A percentile compares a stretch with the other conserved stretches of the same genome.
Conservation (phyloP, 306 rosid species). For the Trichosanthes cucumerina region DNA sequence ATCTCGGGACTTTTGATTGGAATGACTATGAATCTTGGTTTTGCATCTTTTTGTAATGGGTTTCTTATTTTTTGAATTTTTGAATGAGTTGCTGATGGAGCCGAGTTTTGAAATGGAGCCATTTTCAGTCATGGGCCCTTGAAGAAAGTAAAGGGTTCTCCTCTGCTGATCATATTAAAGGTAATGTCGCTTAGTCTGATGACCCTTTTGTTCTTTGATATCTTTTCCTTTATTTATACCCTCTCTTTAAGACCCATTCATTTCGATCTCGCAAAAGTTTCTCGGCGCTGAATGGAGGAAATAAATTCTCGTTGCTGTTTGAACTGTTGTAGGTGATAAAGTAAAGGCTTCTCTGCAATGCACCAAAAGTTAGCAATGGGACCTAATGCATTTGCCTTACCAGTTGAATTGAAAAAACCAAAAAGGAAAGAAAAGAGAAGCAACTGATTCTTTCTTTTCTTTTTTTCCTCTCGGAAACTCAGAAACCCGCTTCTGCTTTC, state of each 20-base stretch:
- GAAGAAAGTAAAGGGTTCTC: conserved; percentile 25
- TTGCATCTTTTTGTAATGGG: conserved; percentile 9
- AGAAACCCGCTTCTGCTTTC: conserved; percentile 22
- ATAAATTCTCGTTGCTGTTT: conserved; percentile 10
- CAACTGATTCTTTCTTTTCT: conserved; percentile 12
- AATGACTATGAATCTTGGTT: conserved; percentile 14
- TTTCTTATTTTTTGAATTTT: neutral
- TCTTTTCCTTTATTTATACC: conserved; percentile 13
- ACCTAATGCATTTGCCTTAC: conserved; percentile 9
- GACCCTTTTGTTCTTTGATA: conserved; percentile 16
- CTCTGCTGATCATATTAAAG: conserved; percentile 28
- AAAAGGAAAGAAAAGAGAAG: conserved; percentile 5
- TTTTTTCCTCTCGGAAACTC: conserved; percentile 1
- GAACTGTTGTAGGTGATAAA: conserved; percentile 27
- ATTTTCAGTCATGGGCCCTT: conserved; percentile 16
- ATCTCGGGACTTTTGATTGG: neutral
- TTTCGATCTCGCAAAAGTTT: conserved; percentile 26
- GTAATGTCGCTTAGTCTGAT: conserved; percentile 15
- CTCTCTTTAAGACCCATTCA: conserved; percentile 22
- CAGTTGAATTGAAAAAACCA: conserved; percentile 17
- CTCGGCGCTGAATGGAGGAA: conserved; percentile 23
- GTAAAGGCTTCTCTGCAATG: conserved; percentile 18
- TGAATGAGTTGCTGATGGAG: neutral
- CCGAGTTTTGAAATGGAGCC: conserved; percentile 18
- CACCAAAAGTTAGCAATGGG: conserved; percentile 24